phyloP scores from a whole-genome alignment of 2,329 filamentous ascomycete genomes.

The Penicillium rolfsii region DNA sequence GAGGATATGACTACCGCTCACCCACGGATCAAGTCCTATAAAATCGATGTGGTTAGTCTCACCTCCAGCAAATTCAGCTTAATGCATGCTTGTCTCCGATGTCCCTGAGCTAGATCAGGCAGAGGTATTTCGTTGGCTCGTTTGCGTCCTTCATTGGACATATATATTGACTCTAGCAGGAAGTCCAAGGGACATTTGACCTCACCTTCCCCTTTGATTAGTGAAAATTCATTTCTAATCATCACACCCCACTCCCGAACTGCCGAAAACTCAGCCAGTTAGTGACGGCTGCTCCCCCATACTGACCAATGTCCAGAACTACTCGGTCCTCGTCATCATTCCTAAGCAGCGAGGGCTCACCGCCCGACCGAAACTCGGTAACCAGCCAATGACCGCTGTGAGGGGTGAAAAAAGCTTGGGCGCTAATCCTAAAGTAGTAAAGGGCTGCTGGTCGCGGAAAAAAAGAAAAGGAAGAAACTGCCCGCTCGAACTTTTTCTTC shows the following conservation, averaged over 20 bases:
- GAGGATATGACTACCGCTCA: background rate
- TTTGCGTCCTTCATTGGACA: background rate
- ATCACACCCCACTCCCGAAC: background rate
- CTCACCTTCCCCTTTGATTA: too few relatives aligned
- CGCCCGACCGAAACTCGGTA: slow-evolving; percentile 35
- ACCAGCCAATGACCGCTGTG: slow-evolving; percentile 31
- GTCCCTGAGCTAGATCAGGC: background rate
- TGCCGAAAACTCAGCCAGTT: background rate
- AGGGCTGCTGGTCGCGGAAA: slow-evolving; percentile 30
- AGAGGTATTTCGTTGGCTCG: background rate
- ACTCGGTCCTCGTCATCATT: slow-evolving; percentile 19
- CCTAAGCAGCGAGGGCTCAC: slow-evolving; percentile 24
- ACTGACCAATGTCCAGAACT: background rate
- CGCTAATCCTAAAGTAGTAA: slow-evolving; percentile 32
- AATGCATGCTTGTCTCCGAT: background rate
- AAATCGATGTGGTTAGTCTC: background rate
- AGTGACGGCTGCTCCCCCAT: background rate
- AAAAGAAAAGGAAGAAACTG: slow-evolving; percentile 37
- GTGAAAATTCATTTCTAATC: too few relatives aligned
- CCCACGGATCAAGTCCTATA: background rate
- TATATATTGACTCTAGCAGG: background rate
- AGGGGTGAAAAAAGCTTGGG: slow-evolving; percentile 8
- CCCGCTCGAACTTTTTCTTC: slow-evolving; percentile 41
- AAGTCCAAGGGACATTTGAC: background rate
- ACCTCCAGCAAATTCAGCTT: background rate